Conservation (phyloP, 2,329 filamentous ascomycete species). For the Phyllosticta ampelicida region DNA sequence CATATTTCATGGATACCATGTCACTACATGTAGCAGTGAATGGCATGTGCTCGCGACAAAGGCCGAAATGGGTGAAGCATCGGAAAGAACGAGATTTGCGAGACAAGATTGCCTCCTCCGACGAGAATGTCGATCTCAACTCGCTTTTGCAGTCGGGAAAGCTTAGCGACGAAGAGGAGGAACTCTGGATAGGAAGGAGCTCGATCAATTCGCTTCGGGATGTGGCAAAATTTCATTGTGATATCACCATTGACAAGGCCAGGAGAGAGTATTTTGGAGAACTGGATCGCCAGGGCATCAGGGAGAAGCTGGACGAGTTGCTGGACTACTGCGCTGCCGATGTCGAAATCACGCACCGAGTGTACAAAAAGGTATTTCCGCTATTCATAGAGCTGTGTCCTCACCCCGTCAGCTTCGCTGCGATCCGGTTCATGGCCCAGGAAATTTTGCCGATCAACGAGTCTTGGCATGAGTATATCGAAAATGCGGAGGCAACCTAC, state of each 20-base stretch:
- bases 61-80: conserved; percentile 95
- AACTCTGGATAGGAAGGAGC: conserved; percentile 89
- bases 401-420: conserved; percentile 94
- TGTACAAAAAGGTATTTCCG: conserved; percentile 90
- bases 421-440: conserved; percentile 81
- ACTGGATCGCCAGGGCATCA: conserved; percentile 60
- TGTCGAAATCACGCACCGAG: conserved; percentile 80
- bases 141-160: conserved; percentile 57
- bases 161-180: conserved; percentile 74
- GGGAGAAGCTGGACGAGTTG: conserved; percentile 65
- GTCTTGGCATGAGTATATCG: conserved; percentile 77
- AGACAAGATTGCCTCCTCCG: conserved; percentile 65
- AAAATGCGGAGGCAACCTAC: conserved; percentile 77
- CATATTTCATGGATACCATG: conserved; percentile 93
- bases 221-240: conserved; percentile 92
- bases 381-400: conserved; percentile 83
- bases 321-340: conserved; percentile 93
- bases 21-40: conserved; percentile 95
- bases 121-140: conserved; percentile 59
- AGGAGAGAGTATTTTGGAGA: conserved; percentile 78
- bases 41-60: conserved; percentile 94
- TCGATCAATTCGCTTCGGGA: conserved; percentile 92
- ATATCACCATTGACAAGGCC: conserved; percentile 83
- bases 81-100: conserved; percentile 78
- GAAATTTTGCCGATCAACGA: conserved; percentile 86